Conservation (phyloP, 768 basidiomycete species). For the Mycena indigotica region DNA sequence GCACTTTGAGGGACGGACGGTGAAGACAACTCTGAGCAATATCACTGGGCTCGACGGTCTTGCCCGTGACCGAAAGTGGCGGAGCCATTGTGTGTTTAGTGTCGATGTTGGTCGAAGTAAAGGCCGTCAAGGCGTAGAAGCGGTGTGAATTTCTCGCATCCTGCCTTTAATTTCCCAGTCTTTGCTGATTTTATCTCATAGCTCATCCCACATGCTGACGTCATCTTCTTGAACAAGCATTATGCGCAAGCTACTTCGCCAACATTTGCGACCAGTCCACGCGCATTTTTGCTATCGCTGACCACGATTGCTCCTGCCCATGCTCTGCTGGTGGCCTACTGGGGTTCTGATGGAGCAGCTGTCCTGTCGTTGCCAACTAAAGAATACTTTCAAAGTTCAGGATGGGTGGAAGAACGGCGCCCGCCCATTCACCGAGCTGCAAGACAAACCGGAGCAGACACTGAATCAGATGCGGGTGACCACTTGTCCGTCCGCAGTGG, state of each 20-base stretch:
- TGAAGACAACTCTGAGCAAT: conserved; percentile 78
- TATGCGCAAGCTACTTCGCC: conserved; percentile 67
- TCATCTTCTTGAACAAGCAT: conserved; percentile 76
- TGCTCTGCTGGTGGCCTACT: conserved; percentile 79
- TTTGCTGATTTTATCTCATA: conserved; percentile 32
- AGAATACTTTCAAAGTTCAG: conserved; percentile 85
- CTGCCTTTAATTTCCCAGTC: conserved; percentile 1
- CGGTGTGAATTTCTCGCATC: conserved; percentile 49
- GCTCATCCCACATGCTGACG: conserved; percentile 82
- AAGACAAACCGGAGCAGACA: conserved; percentile 12
- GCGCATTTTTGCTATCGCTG: conserved; percentile 76
- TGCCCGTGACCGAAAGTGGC: conserved; percentile 82
- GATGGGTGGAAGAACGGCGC: conserved; percentile 66
- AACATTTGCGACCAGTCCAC: conserved; percentile 64
- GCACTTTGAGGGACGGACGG: conserved; percentile 80
- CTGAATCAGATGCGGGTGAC: conserved; percentile 25
- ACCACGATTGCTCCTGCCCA: conserved; percentile 68
- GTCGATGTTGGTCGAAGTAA: conserved; percentile 70
- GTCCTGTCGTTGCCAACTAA: conserved; percentile 79
- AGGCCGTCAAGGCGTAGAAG: conserved; percentile 76
- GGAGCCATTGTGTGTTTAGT: conserved; percentile 79
- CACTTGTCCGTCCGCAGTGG: conserved; percentile 60
- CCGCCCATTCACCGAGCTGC: conserved; percentile 27
- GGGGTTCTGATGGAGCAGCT: conserved; percentile 79
- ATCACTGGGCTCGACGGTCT: conserved; percentile 80